Conservation (phyloP, 129 eudicot genomes). For the Apium graveolens region DNA sequence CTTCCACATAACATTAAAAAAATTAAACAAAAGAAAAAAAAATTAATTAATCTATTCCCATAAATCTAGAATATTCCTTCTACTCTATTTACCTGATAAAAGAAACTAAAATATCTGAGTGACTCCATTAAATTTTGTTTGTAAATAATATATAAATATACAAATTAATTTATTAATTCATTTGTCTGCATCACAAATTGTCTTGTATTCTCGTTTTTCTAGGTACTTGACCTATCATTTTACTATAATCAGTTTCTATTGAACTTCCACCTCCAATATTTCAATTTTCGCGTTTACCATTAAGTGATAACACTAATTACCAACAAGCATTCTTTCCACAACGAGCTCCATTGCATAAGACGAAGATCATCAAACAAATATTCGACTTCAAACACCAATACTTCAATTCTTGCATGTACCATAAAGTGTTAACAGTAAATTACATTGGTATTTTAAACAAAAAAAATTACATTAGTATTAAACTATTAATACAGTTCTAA, state of each 20-base stretch:
- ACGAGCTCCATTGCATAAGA: background rate
- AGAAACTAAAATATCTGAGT: background rate
- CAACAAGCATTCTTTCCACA: background rate
- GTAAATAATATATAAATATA: too few relatives aligned
- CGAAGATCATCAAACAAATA: background rate
- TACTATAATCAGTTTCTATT: background rate
- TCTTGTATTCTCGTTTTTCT: background rate
- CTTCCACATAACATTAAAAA: background rate
- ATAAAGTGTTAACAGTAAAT: too few relatives aligned
- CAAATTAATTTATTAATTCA: background rate
- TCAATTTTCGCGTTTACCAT: background rate
- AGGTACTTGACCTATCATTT: background rate
- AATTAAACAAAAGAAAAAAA: background rate
- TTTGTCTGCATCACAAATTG: background rate
- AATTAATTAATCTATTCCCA: background rate
- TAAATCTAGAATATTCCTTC: background rate
- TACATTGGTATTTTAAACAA: too few relatives aligned
- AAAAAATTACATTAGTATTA: too few relatives aligned
- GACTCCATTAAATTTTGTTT: background rate
- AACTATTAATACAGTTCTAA: too few relatives aligned
- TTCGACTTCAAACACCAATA: background rate
- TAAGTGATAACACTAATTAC: too few relatives aligned
- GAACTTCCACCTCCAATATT: background rate
- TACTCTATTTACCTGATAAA: too few relatives aligned
- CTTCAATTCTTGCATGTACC: background rate